Conservation (phyloP, 1,139 yeast species). For the Suhomyces wounanorum region DNA sequence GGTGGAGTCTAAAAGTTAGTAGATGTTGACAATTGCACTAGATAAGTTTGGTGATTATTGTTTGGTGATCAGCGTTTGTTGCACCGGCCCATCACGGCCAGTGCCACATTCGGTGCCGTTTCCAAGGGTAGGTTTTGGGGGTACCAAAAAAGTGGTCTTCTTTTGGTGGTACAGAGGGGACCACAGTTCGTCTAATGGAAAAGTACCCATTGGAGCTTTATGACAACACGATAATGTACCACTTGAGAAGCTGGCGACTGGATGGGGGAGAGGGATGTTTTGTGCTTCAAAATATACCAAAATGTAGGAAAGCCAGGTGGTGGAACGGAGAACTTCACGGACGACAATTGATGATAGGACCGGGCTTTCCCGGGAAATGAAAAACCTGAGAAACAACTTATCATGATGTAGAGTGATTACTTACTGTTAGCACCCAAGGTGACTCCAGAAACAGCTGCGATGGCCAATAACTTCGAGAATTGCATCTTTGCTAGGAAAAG, state of each 20-base stretch:
- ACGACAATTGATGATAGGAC: neutral
- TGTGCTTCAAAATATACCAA: too few species aligned
- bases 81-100: neutral
- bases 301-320: neutral
- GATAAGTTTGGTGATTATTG: neutral
- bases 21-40: neutral
- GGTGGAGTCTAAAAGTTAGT: conserved; percentile 43
- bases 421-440: conserved; percentile 51
- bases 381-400: neutral
- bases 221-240: too few species aligned
- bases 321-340: neutral
- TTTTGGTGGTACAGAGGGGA: neutral
- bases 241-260: too few species aligned
- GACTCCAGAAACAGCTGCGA: conserved; percentile 48
- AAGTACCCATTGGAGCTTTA: neutral
- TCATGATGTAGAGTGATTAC: conserved; percentile 19
- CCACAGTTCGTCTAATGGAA: neutral
- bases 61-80: too few species aligned
- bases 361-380: neutral
- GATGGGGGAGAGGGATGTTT: too few species aligned
- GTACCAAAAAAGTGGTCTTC: neutral
- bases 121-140: neutral
- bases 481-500: conserved; percentile 39
- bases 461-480: conserved; percentile 49
- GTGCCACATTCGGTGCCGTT: neutral